Evolutionary conservation across 75 land plant genomes (phyloP), one percentile per base, ranked within the genome.

Genomic region (Pinus taeda): DNA sequence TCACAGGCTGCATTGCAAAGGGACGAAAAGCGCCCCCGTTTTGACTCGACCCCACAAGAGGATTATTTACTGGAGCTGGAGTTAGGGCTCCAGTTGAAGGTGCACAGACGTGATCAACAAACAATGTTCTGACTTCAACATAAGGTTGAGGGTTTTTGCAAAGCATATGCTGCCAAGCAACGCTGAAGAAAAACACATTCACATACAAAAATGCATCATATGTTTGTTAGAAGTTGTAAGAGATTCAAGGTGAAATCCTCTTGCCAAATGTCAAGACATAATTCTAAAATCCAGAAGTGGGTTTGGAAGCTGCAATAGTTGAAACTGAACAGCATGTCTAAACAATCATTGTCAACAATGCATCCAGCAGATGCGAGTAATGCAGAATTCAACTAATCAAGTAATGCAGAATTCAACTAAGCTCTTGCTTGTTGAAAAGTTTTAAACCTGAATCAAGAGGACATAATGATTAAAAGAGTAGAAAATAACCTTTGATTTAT

Each of bases 161-260:
- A 30, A 30, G 33, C 33, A 30, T 30, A 75, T 89, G 91, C 77
- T 93, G 96, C 96, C 93, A 93, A 77, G 89, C 89, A 60, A 91
- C 81, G 72, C 93, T 91, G 85, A 20, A 37, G 30, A 67, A 14
- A 37, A 37, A 4, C n/a, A n/a, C 8, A 67, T 37, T n/a, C n/a
- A 67, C 21, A 67, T 37, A 67, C 7, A 67, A 1, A 4, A 39
- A 67, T 2, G 3, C 30, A 30, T 1, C 0, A 64, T 4, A 15
- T 66, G 15, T 37, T 64, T 1, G 66, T 26, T 26, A 66, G 1
- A 15, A 66, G 5, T 33, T 33, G 6, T 3, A 4, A 67, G 5
- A 67, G 7, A 36, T 4, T 4, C 8, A 37, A n/a, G 37, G 1
- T 20, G 21, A 67, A 18, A 17, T 9, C 7, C 6, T 67, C 0